These are phyloP conservation scores for Pseudogymnoascus verrucosus DNA, from an alignment of 2,329 filamentous ascomycete genomes.

Conservation along the genomic window DNA sequence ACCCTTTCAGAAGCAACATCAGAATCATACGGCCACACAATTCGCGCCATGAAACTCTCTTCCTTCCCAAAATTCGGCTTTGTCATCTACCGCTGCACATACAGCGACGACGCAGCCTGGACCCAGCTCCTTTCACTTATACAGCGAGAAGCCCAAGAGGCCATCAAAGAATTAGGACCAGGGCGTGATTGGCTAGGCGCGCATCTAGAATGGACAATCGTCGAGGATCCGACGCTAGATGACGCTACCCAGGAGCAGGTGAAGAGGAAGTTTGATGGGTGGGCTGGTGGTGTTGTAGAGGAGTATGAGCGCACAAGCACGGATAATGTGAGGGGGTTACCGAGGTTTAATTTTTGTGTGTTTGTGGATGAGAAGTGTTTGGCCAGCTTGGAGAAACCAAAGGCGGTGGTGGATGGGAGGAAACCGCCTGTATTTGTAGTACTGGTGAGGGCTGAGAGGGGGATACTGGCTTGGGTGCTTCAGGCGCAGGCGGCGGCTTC, in stretches of 20 bases:
- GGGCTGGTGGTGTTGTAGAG: background rate
- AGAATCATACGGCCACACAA: too few relatives aligned
- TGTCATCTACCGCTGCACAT: background rate
- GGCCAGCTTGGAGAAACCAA: background rate
- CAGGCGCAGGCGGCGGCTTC: background rate
- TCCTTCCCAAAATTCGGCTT: too few relatives aligned
- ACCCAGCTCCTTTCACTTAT: background rate
- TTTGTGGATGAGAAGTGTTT: background rate
- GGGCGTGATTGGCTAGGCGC: background rate
- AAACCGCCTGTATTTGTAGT: background rate
- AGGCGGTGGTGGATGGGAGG: background rate
- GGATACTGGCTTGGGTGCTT: background rate
- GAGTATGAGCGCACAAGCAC: background rate
- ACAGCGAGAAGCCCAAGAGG: background rate
- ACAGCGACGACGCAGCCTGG: background rate
- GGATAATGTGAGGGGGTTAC: background rate
- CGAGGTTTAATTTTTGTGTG: background rate
- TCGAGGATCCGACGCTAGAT: background rate
- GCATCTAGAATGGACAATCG: background rate
- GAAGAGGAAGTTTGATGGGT: background rate
- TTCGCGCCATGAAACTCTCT: too few relatives aligned
- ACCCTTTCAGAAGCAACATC: too few relatives aligned
- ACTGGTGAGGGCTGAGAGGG: background rate
- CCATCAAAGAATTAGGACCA: background rate
- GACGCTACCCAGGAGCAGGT: background rate